phyloP scores from a whole-genome alignment of 331 rosid species.

The Pyracantha coccinea region DNA sequence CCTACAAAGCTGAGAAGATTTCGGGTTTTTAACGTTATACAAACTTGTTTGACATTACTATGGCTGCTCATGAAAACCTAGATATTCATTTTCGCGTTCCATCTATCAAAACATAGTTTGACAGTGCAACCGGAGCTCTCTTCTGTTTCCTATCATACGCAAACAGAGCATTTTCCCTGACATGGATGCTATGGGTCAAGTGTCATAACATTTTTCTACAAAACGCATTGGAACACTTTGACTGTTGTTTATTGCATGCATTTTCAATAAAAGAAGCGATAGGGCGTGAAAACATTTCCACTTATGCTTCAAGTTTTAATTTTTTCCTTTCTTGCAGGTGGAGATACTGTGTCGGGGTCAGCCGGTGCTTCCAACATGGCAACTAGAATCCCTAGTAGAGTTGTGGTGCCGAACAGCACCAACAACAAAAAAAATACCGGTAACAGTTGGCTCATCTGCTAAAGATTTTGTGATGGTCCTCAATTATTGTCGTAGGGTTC shows the following conservation, averaged over 20 bases:
- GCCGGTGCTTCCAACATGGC: conserved; percentile 59
- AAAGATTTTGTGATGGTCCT: conserved; percentile 96
- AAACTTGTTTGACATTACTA: not conserved
- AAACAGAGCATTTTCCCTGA: not conserved
- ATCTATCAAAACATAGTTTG: not conserved
- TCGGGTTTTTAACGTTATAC: not conserved
- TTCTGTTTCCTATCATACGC: not conserved
- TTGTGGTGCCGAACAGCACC: conserved; percentile 82
- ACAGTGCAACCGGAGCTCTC: not conserved
- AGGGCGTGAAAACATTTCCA: not conserved
- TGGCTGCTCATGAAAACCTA: not conserved
- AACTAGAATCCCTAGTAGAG: conserved; percentile 69
- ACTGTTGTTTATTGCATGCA: not conserved
- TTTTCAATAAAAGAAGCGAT: not conserved
- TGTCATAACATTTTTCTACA: not conserved
- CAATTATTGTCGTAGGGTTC: conserved; percentile 62
- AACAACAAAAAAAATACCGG: conserved; percentile 55
- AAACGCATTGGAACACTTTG: not conserved
- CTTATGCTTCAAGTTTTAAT: not conserved
- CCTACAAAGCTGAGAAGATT: not conserved
- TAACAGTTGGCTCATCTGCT: conserved; percentile 85
- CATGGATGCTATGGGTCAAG: not conserved
- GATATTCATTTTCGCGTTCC: not conserved
- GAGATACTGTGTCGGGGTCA: conserved; percentile 86
- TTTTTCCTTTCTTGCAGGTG: conserved; percentile 37